A percentile compares a stretch with the other conserved stretches of the same genome.
Evolutionary conservation across 192 early-diverging fungal species (phyloP).

Genomic region (Rhizoclosmatium globosum): DNA sequence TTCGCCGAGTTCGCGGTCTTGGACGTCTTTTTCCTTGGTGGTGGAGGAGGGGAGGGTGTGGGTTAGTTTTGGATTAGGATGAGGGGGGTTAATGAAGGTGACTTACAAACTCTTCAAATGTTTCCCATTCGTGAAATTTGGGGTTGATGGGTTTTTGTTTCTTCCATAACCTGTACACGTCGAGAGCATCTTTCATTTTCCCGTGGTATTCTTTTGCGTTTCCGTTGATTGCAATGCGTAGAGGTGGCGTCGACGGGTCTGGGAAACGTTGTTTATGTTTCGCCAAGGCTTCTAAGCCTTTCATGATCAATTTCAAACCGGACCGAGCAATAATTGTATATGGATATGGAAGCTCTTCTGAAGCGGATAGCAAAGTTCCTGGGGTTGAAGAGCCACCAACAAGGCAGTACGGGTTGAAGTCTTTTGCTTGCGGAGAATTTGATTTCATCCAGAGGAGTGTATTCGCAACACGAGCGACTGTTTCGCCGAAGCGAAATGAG

Average conservation of each 20-base stretch:
- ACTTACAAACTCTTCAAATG: constrained; percentile 3
- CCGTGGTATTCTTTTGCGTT: constrained; percentile 13
- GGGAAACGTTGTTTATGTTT: neutral
- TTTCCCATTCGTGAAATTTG: constrained; percentile 23
- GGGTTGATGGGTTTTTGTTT: constrained; percentile 9
- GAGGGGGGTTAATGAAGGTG: no score
- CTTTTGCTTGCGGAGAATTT: constrained; percentile 32
- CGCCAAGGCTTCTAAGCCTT: constrained; percentile 5
- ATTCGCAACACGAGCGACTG: constrained; percentile 23
- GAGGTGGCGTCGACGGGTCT: neutral
- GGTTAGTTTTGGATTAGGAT: no score
- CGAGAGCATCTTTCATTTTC: constrained; percentile 21
- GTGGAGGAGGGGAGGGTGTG: no score
- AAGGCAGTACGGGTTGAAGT: constrained; percentile 34
- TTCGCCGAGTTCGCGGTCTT: constrained; percentile 30
- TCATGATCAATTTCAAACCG: constrained; percentile 21
- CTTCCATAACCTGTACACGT: constrained; percentile 16
- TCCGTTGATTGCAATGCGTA: constrained; percentile 31
- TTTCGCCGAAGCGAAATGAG: constrained; percentile 33
- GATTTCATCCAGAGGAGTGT: constrained; percentile 32
- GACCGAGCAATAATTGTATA: constrained; percentile 37
- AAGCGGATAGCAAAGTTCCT: constrained; percentile 1
- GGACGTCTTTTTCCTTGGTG: constrained; percentile 17
- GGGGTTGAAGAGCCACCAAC: neutral
- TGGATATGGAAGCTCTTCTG: constrained; percentile 17